Evolutionary conservation across 768 basidiomycete genomes (phyloP), one percentile per base, ranked within the genome.

Genomic region (Phanerochaete carnosa): DNA sequence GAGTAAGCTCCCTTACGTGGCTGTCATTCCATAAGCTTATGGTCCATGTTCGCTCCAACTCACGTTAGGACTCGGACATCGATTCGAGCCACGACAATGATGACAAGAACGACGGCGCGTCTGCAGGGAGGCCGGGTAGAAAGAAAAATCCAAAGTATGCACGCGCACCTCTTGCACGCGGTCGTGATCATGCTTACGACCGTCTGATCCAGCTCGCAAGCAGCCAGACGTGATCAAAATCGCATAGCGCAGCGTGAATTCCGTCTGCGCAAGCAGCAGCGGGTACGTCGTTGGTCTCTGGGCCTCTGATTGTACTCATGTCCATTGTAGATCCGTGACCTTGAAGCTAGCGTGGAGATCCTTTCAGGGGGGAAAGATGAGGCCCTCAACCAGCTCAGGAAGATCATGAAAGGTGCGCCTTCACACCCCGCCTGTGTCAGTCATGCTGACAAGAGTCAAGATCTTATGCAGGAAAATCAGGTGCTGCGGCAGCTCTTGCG

Each of bases 241-340:
- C 84, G 92, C 55, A 94, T 96, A 56, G 95, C 95, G 1, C 95
- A 96, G 71, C 84, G 95, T 19, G 95, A 97, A 72, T 97, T 96
- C 69, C 85, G 95, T 53, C 76, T 95, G 55, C 80, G 95, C 67
- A 97, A 97, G 71, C 95, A 96, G 69, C 94, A 95, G 64, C 81
- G 89, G 72, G 89, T 88, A 59, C 60, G 79, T 43, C 39, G 4
- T 43, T 19, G 33, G 7, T 35, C 33, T 35, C 39, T 4, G 19
- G 11, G 19, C 16, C 39, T 4, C 19, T 19, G 4, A 8, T 52
- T 57, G 30, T 35, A 56, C 9, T 25, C 54, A 37, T 55, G 19
- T n/a, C 32, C 23, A 7, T 43, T 49, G 29, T 52, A 97, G 92
- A 95, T 97, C 73, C 91, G 94, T 23, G 95, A 97, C 75, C 85